phyloP scores from a whole-genome alignment of 2,329 filamentous ascomycete genomes.

The Lecanosticta acicola region DNA sequence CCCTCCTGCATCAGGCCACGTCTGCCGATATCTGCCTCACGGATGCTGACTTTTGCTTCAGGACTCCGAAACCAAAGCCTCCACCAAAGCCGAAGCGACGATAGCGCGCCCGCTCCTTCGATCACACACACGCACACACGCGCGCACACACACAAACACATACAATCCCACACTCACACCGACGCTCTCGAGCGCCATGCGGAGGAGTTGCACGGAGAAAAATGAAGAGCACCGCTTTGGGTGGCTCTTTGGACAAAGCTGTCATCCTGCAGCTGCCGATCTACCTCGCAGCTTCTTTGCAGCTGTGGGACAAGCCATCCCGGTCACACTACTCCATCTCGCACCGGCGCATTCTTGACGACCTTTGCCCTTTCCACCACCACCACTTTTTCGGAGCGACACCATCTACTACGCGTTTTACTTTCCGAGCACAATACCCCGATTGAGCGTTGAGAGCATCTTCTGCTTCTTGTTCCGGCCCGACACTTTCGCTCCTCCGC shows the following conservation, averaged over 20 bases:
- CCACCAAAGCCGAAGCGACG: constrained; percentile 32
- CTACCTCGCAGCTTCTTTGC: constrained; percentile 8
- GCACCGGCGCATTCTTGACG: constrained; percentile 7
- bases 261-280: constrained; percentile 2
- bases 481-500: constrained; percentile 3
- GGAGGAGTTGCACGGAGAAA: not conserved
- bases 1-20: not conserved
- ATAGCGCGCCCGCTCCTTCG: constrained; percentile 5
- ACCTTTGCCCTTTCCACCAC: constrained; percentile 4
- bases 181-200: constrained; percentile 3
- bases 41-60: constrained; percentile 2
- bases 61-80: constrained; percentile 41
- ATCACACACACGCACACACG: too few species aligned
- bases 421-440: constrained; percentile 18
- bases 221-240: not conserved
- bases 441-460: constrained; percentile 19
- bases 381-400: constrained; percentile 3
- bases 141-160: too few species aligned
- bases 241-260: not conserved
- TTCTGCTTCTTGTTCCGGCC: constrained; percentile 8
- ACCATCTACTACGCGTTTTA: constrained; percentile 7
- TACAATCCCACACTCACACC: not conserved
- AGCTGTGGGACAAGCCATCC: constrained; percentile 2
- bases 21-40: not conserved
- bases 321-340: constrained; percentile 2